Evolutionary conservation across 108 stramenopile genomes (phyloP).

Genomic region (Conticribra weissflogii): DNA sequence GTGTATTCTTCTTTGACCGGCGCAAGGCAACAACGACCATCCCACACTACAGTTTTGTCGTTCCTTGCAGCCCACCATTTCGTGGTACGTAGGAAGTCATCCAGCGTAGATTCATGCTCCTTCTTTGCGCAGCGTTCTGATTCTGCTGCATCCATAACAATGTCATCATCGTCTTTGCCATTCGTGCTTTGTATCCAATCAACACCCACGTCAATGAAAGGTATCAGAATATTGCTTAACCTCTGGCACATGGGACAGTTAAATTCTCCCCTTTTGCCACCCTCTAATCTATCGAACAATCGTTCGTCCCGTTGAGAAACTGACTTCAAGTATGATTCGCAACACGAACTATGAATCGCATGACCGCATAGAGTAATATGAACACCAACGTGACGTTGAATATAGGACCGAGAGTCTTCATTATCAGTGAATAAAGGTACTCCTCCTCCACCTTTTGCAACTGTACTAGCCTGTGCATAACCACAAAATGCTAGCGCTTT

Average conservation of each 20-base stretch:
- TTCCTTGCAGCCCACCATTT: conserved; percentile 80
- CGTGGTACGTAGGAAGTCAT: conserved; percentile 63
- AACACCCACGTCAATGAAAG: conserved; percentile 84
- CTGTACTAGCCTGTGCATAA: conserved; percentile 79
- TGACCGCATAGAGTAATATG: conserved; percentile 87
- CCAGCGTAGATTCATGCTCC: conserved; percentile 20
- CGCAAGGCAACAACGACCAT: conserved; percentile 76
- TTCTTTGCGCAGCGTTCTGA: background rate
- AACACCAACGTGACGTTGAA: conserved; percentile 73
- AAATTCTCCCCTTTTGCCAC: conserved; percentile 71
- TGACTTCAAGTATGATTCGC: conserved; percentile 76
- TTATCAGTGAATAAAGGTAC: conserved; percentile 34
- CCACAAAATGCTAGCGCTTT: conserved; percentile 82
- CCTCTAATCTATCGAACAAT: conserved; percentile 40
- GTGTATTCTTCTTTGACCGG: conserved; percentile 15
- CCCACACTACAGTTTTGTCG: conserved; percentile 60
- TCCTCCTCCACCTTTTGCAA: conserved; percentile 81
- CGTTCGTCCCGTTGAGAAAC: conserved; percentile 76
- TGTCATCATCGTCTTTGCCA: conserved; percentile 13
- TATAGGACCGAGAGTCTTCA: conserved; percentile 18
- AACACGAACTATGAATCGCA: conserved; percentile 85
- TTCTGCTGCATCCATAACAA: conserved; percentile 10
- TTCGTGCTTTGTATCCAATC: conserved; percentile 67
- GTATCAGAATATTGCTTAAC: conserved; percentile 81
- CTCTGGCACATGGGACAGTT: conserved; percentile 84